Conservation (phyloP, 2,329 filamentous ascomycete species). For the Sclerotinia borealis region DNA sequence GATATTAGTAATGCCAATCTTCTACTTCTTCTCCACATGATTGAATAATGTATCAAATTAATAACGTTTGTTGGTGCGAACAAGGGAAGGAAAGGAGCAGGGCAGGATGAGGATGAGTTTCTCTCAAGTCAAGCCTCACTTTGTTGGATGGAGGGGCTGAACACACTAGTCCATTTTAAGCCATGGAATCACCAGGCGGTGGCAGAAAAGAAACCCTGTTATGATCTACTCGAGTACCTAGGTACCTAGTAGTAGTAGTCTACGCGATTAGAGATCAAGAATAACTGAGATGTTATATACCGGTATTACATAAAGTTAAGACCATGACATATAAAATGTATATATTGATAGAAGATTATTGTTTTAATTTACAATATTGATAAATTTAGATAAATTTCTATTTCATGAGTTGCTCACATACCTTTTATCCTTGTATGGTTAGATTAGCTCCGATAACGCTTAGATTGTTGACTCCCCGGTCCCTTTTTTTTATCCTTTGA, state of each 20-base stretch:
- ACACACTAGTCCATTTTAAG: background rate
- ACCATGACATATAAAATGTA: background rate
- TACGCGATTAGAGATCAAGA: no score
- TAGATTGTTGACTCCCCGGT: background rate
- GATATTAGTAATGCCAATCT: background rate
- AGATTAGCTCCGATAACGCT: constrained; percentile 11
- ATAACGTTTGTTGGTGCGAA: no score
- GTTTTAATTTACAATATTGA: no score
- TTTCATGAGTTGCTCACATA: background rate
- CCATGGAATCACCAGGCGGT: background rate
- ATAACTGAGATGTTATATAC: no score
- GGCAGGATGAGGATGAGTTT: background rate
- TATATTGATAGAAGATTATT: background rate
- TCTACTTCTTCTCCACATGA: background rate
- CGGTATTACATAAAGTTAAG: no score
- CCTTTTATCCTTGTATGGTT: constrained; percentile 4
- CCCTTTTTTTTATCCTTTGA: background rate
- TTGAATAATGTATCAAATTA: background rate
- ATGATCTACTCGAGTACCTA: no score
- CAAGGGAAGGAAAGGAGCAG: background rate
- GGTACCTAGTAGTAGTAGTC: no score
- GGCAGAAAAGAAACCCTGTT: no score
- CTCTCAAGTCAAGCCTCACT: background rate
- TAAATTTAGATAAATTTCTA: background rate
- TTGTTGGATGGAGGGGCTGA: background rate